Evolutionary conservation across 345 rosid genomes (phyloP), one percentile per base, ranked within the genome.

Genomic region (Jatropha curcas): DNA sequence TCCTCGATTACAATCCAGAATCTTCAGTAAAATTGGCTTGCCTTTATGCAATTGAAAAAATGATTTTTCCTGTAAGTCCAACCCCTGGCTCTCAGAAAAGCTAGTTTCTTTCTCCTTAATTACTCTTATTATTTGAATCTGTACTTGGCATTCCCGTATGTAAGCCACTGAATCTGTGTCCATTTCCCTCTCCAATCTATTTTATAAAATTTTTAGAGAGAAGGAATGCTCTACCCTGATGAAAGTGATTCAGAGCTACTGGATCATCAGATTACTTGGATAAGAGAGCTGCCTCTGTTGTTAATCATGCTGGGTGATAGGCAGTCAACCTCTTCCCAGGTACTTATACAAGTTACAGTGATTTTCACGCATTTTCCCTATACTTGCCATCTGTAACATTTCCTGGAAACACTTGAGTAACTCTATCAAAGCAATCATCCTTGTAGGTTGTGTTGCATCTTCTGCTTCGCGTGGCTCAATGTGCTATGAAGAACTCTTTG

Each of bases 41-140:
- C 82, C 85, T 92, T 71, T 75, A 88, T 51, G 73, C 67, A 22
- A 67, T 87, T 31, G 86, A 87, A 79, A 86, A 91, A 84, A 72
- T 95, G 88, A 76, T 88, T 67, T 77, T 91, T 74, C 86, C 89
- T 77, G 99, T 95, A 84, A 87, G 97, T 75, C 77, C 46, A 62
- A 34, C 39, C 28, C 31, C 25, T 63, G 45, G 20, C 39, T 22
- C 30, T 59, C 4, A 55, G 45, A 62, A 46, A 25, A 30, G 41
- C 43, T 56, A 43, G 16, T 62, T 62, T 37, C 5, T 52, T 19
- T 9, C 60, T 20, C 68, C 41, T 22, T 25, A 5, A 5, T 22
- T 50, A 22, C 37, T 50, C 68, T 50, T 35, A 17, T 51, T 51
- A 4, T 35, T 50, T 34, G 34, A 16, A 27, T 46, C 24, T 46